These are phyloP conservation scores for Fusarium heterosporum DNA, from an alignment of 2,329 filamentous ascomycete genomes.

Conservation along the genomic window DNA sequence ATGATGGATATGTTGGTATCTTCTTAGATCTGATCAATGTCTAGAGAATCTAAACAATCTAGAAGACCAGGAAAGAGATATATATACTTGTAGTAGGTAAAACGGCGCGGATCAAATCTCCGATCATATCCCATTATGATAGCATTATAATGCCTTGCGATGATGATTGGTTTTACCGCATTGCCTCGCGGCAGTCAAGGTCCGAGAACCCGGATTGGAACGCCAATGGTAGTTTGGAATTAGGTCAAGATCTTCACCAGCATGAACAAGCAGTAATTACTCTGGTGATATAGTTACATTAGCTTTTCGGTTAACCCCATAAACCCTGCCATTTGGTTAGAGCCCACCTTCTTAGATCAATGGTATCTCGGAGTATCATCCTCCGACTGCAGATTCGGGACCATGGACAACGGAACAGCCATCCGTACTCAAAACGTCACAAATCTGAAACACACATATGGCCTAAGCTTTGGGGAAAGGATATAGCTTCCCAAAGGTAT, in stretches of 20 bases:
- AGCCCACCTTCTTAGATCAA: background rate
- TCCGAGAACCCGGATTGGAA: conserved; percentile 4
- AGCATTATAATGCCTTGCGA: background rate
- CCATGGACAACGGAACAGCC: too few species aligned
- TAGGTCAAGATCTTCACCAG: accelerated
- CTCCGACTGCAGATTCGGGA: background rate
- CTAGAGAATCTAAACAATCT: background rate
- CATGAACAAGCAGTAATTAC: background rate
- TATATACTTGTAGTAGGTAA: background rate
- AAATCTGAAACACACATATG: too few species aligned
- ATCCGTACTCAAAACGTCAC: too few species aligned
- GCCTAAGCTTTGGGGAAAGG: too few species aligned
- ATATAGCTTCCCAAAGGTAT: too few species aligned
- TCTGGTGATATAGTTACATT: background rate
- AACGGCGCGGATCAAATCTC: background rate
- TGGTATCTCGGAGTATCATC: background rate
- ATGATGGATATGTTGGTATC: background rate
- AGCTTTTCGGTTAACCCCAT: background rate
- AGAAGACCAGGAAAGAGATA: background rate
- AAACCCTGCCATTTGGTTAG: accelerated
- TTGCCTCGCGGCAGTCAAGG: background rate
- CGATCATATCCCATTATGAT: accelerated
- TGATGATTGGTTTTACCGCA: background rate
- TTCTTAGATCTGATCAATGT: background rate
- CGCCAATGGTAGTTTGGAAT: too few species aligned